Evolutionary conservation across 495 filamentous ascomycete genomes (phyloP).

Genomic region (Cercophora scortea): DNA sequence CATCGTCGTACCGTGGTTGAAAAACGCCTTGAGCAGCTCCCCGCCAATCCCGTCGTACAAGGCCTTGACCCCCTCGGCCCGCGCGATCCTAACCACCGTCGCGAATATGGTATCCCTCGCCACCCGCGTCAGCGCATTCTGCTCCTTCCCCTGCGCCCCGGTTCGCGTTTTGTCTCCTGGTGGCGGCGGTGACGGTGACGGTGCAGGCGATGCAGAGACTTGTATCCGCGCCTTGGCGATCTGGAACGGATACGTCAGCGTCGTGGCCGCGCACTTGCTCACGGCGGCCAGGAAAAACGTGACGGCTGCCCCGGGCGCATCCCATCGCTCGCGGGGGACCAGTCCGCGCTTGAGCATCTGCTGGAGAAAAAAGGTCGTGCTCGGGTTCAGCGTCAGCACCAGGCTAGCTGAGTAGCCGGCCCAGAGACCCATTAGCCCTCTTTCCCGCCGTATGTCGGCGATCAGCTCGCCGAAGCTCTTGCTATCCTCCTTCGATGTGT

Average conservation of each 20-base stretch:
- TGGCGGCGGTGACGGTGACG: neutral
- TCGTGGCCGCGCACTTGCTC: slow-evolving; percentile 72
- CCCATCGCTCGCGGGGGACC: slow-evolving; percentile 41
- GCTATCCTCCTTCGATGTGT: neutral
- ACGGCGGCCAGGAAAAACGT: slow-evolving; percentile 67
- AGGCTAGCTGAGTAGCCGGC: slow-evolving; percentile 79
- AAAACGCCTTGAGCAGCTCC: slow-evolving; percentile 78
- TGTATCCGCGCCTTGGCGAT: slow-evolving; percentile 74
- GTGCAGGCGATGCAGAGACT: slow-evolving; percentile 32
- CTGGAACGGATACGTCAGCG: slow-evolving; percentile 79
- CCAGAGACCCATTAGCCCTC: slow-evolving; percentile 77
- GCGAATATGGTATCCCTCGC: slow-evolving; percentile 49
- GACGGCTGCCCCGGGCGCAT: slow-evolving; percentile 38
- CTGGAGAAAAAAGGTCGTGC: slow-evolving; percentile 79
- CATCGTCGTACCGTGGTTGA: slow-evolving; percentile 87
- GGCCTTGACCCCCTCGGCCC: slow-evolving; percentile 56
- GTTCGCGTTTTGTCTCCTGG: neutral
- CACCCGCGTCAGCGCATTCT: neutral
- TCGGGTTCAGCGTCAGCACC: slow-evolving; percentile 78
- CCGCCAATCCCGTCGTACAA: slow-evolving; percentile 72
- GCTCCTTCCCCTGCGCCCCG: neutral
- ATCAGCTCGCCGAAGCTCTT: slow-evolving; percentile 50
- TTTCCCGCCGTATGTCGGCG: slow-evolving; percentile 55
- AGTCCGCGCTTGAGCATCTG: slow-evolving; percentile 55
- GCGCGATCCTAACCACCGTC: slow-evolving; percentile 54